These are phyloP conservation scores for Gnaphalium uliginosum DNA, from an alignment of 129 eudicot genomes.

Conservation along the genomic window DNA sequence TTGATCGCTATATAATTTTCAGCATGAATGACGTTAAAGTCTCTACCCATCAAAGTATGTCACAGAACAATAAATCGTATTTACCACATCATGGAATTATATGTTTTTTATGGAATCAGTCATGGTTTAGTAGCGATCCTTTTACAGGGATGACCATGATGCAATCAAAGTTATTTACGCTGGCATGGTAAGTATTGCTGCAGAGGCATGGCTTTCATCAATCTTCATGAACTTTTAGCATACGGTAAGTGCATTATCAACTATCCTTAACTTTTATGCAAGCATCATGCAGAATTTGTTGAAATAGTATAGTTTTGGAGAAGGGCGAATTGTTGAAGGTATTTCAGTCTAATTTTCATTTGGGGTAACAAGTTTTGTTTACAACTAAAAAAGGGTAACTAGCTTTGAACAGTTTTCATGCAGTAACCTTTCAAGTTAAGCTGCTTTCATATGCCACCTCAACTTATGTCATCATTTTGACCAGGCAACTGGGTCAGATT, in stretches of 20 bases:
- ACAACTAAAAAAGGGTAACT: neutral
- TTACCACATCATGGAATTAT: neutral
- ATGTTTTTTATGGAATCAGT: constrained; percentile 3
- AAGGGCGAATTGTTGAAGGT: neutral
- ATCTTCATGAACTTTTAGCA: constrained; percentile 80
- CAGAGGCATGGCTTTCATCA: constrained; percentile 73
- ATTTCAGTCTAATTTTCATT: neutral
- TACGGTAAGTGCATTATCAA: constrained; percentile 47
- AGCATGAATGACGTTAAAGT: constrained; percentile 51
- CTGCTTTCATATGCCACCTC: neutral
- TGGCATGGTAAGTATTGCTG: constrained; percentile 74
- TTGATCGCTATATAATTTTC: constrained; percentile 28
- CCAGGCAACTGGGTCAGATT: neutral
- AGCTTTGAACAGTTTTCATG: neutral
- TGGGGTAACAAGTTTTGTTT: neutral
- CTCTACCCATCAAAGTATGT: constrained; percentile 81
- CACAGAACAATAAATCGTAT: neutral
- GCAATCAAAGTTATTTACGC: constrained; percentile 56
- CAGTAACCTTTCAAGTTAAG: neutral
- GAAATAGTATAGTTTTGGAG: neutral
- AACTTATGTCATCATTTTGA: neutral
- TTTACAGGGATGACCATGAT: constrained; percentile 62
- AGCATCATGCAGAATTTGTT: constrained; percentile 39
- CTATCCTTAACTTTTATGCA: neutral
- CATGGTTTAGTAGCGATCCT: neutral